A percentile compares a stretch with the other conserved stretches of the same genome.
phyloP scores from a whole-genome alignment of 805 yeast species.

The Metschnikowia santaceciliae region DNA sequence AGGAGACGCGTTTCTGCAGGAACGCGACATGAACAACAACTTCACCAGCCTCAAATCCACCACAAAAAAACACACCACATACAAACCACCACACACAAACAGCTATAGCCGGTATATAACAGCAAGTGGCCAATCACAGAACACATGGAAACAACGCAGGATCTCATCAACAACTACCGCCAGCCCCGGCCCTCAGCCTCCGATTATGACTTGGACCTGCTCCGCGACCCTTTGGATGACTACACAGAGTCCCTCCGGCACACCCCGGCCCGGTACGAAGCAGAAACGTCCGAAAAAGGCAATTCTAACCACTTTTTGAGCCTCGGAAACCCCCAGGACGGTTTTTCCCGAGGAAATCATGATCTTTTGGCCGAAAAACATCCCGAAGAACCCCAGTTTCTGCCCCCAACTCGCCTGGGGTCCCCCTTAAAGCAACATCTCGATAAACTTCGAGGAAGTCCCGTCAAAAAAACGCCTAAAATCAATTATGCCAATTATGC shows the following conservation, averaged over 20 bases:
- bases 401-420: conserved; percentile 11
- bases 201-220: not conserved
- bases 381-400: not conserved
- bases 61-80: no score
- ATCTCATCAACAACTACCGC: conserved; percentile 11
- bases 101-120: not conserved
- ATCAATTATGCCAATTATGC: not conserved
- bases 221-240: conserved; percentile 8
- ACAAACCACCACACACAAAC: not conserved
- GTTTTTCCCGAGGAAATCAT: no score
- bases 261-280: not conserved
- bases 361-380: no score
- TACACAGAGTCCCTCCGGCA: conserved; percentile 1
- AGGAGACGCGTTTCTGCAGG: not conserved
- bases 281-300: no score
- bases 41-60: no score
- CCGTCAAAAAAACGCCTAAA: conserved; percentile 7
- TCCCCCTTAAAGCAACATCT: conserved; percentile 10
- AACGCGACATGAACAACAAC: not conserved
- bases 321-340: conserved; percentile 8
- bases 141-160: conserved; percentile 11
- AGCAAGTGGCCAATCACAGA: not conserved
- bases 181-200: not conserved
- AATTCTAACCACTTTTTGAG: no score
- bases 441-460: conserved; percentile 14